phyloP scores from a whole-genome alignment of 768 basidiomycete genomes.

The Suillus discolor region DNA sequence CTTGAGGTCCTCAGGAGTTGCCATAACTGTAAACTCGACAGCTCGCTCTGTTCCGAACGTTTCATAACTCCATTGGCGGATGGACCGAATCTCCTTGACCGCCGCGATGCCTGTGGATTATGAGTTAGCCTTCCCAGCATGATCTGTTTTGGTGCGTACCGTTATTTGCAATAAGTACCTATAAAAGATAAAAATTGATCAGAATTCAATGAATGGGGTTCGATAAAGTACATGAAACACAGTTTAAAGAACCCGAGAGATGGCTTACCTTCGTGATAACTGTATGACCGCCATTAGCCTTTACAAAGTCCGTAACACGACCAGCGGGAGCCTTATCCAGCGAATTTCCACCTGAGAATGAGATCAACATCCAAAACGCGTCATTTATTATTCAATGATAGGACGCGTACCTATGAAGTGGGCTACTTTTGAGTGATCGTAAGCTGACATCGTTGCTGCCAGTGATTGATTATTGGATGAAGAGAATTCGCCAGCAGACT shows the following conservation, averaged over 20 bases:
- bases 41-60: constrained; percentile 96
- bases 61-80: constrained; percentile 99
- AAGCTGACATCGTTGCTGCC: constrained; percentile 32
- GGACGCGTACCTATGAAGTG: constrained; percentile 60
- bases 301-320: constrained; percentile 88
- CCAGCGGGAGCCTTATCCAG: constrained; percentile 81
- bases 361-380: constrained; percentile 18
- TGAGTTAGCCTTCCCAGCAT: constrained; percentile 22
- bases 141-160: constrained; percentile 46
- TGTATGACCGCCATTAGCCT: constrained; percentile 90
- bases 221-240: neutral
- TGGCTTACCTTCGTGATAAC: constrained; percentile 92
- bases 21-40: constrained; percentile 99
- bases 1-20: constrained; percentile 97
- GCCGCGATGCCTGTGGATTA: constrained; percentile 84
- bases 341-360: constrained; percentile 83
- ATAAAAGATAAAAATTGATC: constrained; percentile 5
- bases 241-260: neutral
- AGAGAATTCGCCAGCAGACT: constrained; percentile 9
- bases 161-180: constrained; percentile 99
- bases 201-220: constrained; percentile 11
- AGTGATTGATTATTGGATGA: constrained; percentile 8
- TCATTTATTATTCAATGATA: constrained; percentile 1
- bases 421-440: constrained; percentile 61
- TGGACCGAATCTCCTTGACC: constrained; percentile 98